Evolutionary conservation across 2,329 filamentous ascomycete species (phyloP).

Genomic region (Huntiella omanensis): DNA sequence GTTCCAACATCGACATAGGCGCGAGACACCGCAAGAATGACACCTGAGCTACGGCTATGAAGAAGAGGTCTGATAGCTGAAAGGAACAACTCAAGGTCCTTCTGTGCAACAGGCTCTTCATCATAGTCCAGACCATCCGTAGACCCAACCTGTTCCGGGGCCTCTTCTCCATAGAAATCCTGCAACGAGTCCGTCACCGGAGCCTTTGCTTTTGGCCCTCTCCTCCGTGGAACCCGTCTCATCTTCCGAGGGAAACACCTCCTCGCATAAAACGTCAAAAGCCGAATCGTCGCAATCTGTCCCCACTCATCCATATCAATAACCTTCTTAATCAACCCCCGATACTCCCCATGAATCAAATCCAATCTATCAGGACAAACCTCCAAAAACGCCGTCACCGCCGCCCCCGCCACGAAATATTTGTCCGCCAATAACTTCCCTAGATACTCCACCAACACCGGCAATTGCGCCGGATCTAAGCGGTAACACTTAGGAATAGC

Average conservation of each 20-base stretch:
- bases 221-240: constrained; percentile 24
- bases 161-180: constrained; percentile 60
- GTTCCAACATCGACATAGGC: constrained; percentile 76
- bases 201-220: not conserved
- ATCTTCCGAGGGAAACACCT: constrained; percentile 66
- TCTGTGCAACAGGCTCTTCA: constrained; percentile 48
- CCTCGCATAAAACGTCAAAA: constrained; percentile 72
- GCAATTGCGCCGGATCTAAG: constrained; percentile 67
- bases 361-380: constrained; percentile 77
- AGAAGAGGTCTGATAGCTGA: constrained; percentile 67
- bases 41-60: constrained; percentile 81
- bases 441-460: constrained; percentile 70
- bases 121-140: constrained; percentile 30
- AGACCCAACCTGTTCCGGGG: constrained; percentile 16
- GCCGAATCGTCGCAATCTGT: constrained; percentile 61
- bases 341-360: constrained; percentile 79
- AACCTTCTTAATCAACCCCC: constrained; percentile 66
- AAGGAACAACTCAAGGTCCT: constrained; percentile 66
- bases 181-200: constrained; percentile 27
- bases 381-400: constrained; percentile 74
- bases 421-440: constrained; percentile 64
- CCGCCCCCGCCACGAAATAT: constrained; percentile 91
- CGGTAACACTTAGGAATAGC: constrained; percentile 93
- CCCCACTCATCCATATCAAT: constrained; percentile 99
- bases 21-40: constrained; percentile 71